These are phyloP conservation scores for Ophiocordyceps robertsii DNA, from an alignment of 2,329 filamentous ascomycete species.

Conservation along the genomic window DNA sequence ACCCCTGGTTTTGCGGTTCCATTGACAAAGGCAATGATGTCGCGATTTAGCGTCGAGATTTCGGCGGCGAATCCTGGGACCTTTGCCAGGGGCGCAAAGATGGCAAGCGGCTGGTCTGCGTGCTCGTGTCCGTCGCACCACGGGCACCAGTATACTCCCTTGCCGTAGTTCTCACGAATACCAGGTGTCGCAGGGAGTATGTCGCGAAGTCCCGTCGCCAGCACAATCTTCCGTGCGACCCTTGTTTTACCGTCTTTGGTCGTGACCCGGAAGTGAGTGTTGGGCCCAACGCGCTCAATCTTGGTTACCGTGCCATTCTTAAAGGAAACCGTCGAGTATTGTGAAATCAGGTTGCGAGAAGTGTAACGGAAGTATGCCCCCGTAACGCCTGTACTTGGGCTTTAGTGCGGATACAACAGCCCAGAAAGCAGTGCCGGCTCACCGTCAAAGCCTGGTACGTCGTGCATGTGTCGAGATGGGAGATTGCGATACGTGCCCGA, in stretches of 20 bases:
- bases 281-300: slow-evolving; percentile 23
- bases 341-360: slow-evolving; percentile 36
- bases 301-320: slow-evolving; percentile 37
- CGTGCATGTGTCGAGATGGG: slow-evolving; percentile 44
- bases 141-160: slow-evolving; percentile 49
- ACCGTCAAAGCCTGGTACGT: slow-evolving; percentile 48
- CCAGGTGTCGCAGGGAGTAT: slow-evolving; percentile 41
- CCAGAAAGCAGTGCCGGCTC: slow-evolving; percentile 1
- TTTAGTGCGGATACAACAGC: no score
- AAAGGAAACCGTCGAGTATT: slow-evolving; percentile 35
- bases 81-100: slow-evolving; percentile 32
- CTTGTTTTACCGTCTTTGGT: slow-evolving; percentile 13
- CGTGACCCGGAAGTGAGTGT: slow-evolving; percentile 30
- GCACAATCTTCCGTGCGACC: slow-evolving; percentile 38
- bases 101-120: slow-evolving; percentile 41
- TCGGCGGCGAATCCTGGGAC: slow-evolving; percentile 33
- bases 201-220: slow-evolving; percentile 43
- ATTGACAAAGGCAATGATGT: slow-evolving; percentile 45
- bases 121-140: slow-evolving; percentile 54
- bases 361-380: slow-evolving; percentile 39
- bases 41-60: slow-evolving; percentile 37
- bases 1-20: slow-evolving; percentile 36
- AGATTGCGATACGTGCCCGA: slow-evolving; percentile 44
- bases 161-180: slow-evolving; percentile 38
- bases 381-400: slow-evolving; percentile 27